Conservation (phyloP, 345 rosid species). For the Trapa incisa region DNA sequence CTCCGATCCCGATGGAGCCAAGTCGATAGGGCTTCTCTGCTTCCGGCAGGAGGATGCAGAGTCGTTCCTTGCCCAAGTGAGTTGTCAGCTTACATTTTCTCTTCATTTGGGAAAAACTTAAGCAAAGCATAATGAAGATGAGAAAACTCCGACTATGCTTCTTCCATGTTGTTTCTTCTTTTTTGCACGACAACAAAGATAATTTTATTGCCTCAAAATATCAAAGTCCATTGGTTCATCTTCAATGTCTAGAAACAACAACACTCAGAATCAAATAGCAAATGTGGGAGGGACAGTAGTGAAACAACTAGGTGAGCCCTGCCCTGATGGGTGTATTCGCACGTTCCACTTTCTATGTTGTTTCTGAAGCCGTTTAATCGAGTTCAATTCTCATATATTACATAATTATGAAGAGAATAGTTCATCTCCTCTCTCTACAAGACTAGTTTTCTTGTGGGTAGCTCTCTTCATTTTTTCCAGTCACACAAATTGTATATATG, state of each 20-base stretch:
- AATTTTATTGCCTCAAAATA: no score
- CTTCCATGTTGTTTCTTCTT: background rate
- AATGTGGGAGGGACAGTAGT: no score
- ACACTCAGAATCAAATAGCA: no score
- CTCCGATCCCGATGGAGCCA: constrained; percentile 77
- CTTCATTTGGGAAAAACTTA: background rate
- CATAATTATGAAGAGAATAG: background rate
- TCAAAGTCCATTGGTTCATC: no score
- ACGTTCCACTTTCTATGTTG: no score
- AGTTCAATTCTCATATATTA: background rate
- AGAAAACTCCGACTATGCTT: background rate
- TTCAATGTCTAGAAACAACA: no score
- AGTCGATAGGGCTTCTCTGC: constrained; percentile 87
- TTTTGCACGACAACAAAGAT: no score
- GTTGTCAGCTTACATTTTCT: background rate
- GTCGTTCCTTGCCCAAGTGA: constrained; percentile 81
- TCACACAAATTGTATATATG: background rate
- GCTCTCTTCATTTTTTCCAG: background rate
- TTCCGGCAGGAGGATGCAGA: constrained; percentile 91
- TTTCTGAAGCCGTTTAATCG: background rate
- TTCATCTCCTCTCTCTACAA: background rate
- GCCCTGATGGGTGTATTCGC: no score
- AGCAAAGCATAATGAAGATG: background rate
- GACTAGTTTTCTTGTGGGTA: background rate
- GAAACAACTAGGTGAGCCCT: no score